Evolutionary conservation across 257 asterid genomes (phyloP).

Genomic region (Solanum appendiculatum): DNA sequence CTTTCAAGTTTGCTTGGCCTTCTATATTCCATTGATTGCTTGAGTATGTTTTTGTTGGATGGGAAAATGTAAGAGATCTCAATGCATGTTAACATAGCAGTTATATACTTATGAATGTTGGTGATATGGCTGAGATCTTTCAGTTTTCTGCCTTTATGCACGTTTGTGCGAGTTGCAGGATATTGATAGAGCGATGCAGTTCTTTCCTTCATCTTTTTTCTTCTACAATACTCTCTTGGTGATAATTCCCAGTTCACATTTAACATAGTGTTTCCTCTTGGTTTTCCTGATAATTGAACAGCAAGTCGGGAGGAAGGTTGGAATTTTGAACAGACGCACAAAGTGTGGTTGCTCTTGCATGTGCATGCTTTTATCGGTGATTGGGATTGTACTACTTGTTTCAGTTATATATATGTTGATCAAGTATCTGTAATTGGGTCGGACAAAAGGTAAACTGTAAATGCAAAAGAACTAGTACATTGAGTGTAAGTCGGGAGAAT

Average conservation of each 20-base stretch:
- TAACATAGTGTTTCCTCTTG: neutral
- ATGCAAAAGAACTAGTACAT: neutral
- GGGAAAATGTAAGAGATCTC: neutral
- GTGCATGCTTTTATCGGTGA: constrained; percentile 50
- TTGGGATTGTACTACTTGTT: constrained; percentile 57
- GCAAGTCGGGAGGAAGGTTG: constrained; percentile 69
- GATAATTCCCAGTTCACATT: neutral
- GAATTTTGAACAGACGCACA: constrained; percentile 55
- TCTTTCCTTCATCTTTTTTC: neutral
- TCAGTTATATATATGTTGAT: constrained; percentile 52
- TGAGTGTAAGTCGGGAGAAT: neutral
- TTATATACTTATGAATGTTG: neutral
- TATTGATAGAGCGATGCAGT: neutral
- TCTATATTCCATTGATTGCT: neutral
- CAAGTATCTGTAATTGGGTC: constrained; percentile 44
- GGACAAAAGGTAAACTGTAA: neutral
- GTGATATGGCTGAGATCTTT: neutral
- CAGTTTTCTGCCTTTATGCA: neutral
- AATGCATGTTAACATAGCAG: neutral
- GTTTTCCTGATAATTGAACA: constrained; percentile 13
- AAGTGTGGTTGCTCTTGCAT: constrained; percentile 93
- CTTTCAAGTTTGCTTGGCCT: neutral
- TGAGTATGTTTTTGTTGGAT: neutral
- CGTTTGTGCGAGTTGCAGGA: neutral
- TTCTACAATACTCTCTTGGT: neutral